Conservation (phyloP, 2,329 filamentous ascomycete genomes). For the Venturia pyrina region DNA sequence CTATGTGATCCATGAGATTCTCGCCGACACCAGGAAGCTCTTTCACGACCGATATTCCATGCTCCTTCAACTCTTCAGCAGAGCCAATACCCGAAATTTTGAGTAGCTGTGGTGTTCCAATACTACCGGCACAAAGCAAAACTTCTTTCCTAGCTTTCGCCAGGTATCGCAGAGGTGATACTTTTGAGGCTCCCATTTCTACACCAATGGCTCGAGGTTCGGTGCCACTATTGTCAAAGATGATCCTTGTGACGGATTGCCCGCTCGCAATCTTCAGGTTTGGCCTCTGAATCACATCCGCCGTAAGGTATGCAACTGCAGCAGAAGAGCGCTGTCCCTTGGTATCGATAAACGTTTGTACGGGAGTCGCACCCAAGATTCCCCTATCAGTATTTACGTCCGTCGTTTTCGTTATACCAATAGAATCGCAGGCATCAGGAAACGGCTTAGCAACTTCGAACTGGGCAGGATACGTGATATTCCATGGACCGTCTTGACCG, state of each 20-base stretch:
- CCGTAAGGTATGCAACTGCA: conserved; percentile 16
- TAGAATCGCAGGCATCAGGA: conserved; percentile 15
- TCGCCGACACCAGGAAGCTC: conserved; percentile 41
- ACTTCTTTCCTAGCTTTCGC: conserved; percentile 28
- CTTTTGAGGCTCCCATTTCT: conserved; percentile 12
- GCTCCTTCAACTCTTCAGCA: conserved; percentile 24
- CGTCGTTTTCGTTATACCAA: conserved; percentile 15
- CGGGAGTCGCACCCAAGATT: conserved; percentile 15
- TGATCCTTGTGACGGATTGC: conserved; percentile 16
- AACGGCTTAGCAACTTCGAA: conserved; percentile 14
- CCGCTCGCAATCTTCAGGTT: conserved; percentile 17
- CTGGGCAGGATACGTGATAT: conserved; percentile 15
- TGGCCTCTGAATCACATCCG: conserved; percentile 15
- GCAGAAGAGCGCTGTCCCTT: conserved; percentile 16
- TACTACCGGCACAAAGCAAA: conserved; percentile 32
- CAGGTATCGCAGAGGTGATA: background rate
- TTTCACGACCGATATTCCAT: conserved; percentile 32
- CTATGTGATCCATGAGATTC: conserved; percentile 36
- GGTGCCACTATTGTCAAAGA: conserved; percentile 15
- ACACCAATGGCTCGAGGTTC: conserved; percentile 17
- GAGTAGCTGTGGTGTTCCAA: conserved; percentile 36
- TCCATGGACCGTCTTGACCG: conserved; percentile 12
- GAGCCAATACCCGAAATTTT: conserved; percentile 42
- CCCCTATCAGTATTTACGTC: conserved; percentile 16
- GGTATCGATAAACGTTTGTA: conserved; percentile 17